These are phyloP conservation scores for Cryphonectria nitschkei DNA, from an alignment of 2,329 filamentous ascomycete species.

Conservation along the genomic window DNA sequence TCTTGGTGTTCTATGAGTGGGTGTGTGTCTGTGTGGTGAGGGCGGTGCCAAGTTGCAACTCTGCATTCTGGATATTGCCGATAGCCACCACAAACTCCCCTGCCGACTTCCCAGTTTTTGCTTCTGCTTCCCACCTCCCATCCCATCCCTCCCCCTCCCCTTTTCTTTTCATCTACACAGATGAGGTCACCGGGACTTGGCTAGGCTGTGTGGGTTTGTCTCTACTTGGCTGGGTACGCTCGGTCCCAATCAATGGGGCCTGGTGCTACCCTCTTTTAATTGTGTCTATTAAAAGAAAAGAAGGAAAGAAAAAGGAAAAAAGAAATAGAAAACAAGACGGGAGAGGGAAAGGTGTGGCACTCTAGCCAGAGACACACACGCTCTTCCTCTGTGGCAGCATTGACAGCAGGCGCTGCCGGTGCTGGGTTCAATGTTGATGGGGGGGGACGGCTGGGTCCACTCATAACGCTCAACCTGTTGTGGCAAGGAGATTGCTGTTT, in stretches of 20 bases:
- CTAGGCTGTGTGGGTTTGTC: slow-evolving; percentile 3
- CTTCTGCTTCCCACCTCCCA: neutral
- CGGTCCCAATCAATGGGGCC: neutral
- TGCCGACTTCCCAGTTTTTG: slow-evolving; percentile 14
- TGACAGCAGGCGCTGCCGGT: slow-evolving; percentile 5
- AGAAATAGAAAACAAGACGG: neutral
- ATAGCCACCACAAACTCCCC: neutral
- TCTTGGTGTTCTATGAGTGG: neutral
- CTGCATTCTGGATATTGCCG: slow-evolving; percentile 9
- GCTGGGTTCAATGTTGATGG: slow-evolving; percentile 24
- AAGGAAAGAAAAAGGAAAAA: neutral
- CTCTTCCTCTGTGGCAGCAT: neutral
- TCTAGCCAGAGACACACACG: neutral
- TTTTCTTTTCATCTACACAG: neutral
- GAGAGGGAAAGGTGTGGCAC: neutral
- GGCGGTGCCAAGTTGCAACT: neutral
- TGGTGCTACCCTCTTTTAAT: neutral
- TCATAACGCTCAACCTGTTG: slow-evolving; percentile 43
- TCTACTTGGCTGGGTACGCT: neutral
- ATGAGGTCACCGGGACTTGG: slow-evolving; percentile 6
- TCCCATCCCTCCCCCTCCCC: neutral
- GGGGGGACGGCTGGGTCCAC: slow-evolving; percentile 36
- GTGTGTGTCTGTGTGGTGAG: neutral
- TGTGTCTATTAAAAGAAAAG: neutral
- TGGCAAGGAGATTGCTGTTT: slow-evolving; percentile 52